Evolutionary conservation across 176 grass and related monocot species (phyloP), one percentile per base, ranked within the genome.

Genomic region (Zoysia pacifica): DNA sequence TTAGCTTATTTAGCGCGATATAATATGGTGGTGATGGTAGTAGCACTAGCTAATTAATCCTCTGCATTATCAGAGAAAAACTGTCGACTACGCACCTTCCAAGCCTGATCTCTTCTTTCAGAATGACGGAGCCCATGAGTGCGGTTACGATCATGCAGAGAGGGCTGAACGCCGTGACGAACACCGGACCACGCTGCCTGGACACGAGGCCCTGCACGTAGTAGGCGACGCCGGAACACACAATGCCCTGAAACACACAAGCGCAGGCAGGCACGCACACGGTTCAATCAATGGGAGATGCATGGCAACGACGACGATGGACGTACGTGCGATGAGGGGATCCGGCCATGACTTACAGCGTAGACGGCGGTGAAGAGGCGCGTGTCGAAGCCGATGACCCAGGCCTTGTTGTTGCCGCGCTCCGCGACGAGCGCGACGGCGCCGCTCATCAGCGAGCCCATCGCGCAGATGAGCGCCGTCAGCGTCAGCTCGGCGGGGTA

Each of bases 71-170:
- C 6, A 55, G 52, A 13, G 14, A 45, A 45, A 45, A 2, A 55
- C 14, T 59, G 55, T 47, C 8, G 6, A 45, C 48, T 4, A 59
- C 12, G 66, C 82, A 98, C 96, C 86, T 99, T 77, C 96, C 96
- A 16, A 89, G 82, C 43, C 70, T 88, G 83, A 99, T 95, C 50
- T 95, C 74, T 76, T 99, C 96, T 44, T 84, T 86, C 38, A 99
- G 84, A 39, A 99, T 84, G 69, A 95, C 76, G 72, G 96, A 93
- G 55, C 93, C 96, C 84, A 95, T 74, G 28, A 93, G 19, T 54
- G 96, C 65, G 44, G 96, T 99, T 62, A 93, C 79, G 81, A 99
- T 99, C 96, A 99, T 99, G 93, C 96, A 99, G 13, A 99, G 90
- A 7, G 96, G 96, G 75, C 87, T 99, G 85, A 99, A 99, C 36